Evolutionary conservation across 495 filamentous ascomycete genomes (phyloP), one percentile per base, ranked within the genome.

Genomic region (Cudoniella acicularis): DNA sequence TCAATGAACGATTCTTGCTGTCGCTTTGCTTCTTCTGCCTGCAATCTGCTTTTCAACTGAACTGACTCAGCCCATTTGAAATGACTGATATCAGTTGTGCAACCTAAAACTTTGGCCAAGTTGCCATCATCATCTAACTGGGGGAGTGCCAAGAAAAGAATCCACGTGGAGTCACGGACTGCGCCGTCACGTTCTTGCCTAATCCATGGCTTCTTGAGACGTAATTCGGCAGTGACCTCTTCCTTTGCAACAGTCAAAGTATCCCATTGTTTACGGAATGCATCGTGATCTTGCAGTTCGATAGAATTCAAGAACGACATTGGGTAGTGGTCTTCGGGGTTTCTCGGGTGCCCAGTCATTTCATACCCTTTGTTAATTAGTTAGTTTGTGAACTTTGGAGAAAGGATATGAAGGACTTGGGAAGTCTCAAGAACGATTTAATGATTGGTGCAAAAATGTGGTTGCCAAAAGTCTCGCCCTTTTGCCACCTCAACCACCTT

Each of bases 1-100:
- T 94, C 90, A 67, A 95, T 93, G 70, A 93, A 95, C 52, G 89
- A 90, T 67, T 94, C 87, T 63, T 89, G 86, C 61, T 88, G 84
- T 18, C 81, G 74, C 67, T 90, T 91, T 47, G 82, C 77, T 56
- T 85, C 83, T 51, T 87, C 78, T 3, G 83, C 87, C 64, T 84
- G 83, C 60, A 81, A 75, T 36, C 80, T 74, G 57, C 82, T 79
- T 43, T 79, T 75, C 66, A 80, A 83, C 66, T 88, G 83, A 30
- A 85, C 79, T 49, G 79, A 79, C 62, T 87, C 83, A 11, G 84
- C 84, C 58, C 82, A 76, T 52, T 83, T 82, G 63, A 82, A 81
- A 54, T 87, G 81, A 40, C 73, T 75, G 51, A 77, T 77, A 63
- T 79, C 75, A 18, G 59, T 62, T 8, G 59, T 65, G 30, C 59